Percentiles rank a stretch among this genome's conserved stretches.
phyloP scores from a whole-genome alignment of 768 basidiomycete species.

The Tylopilus felleus region DNA sequence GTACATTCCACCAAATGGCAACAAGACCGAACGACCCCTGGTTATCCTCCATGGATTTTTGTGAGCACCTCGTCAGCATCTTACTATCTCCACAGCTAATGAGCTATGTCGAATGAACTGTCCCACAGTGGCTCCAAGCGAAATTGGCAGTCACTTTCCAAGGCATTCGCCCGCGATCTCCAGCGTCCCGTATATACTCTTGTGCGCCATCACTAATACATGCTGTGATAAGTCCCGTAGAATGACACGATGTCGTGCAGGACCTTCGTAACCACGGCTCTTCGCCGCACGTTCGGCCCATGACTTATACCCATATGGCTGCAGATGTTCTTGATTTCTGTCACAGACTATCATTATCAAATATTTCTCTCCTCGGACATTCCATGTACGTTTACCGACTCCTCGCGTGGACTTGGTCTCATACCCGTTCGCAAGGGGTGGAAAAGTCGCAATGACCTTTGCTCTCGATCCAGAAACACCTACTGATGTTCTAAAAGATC shows the following conservation, averaged over 20 bases:
- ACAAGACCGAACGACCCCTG: slow-evolving; percentile 40
- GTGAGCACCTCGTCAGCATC: slow-evolving; percentile 34
- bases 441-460: slow-evolving; percentile 75
- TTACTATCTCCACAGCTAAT: background rate
- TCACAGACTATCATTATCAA: slow-evolving; percentile 44
- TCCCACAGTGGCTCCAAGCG: slow-evolving; percentile 73
- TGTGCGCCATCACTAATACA: slow-evolving; percentile 35
- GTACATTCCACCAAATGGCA: slow-evolving; percentile 26
- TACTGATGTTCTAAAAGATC: slow-evolving; percentile 42
- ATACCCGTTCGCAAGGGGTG: slow-evolving; percentile 57
- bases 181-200: slow-evolving; percentile 70
- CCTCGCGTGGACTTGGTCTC: background rate
- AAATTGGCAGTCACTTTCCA: slow-evolving; percentile 83
- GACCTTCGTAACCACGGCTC: slow-evolving; percentile 89
- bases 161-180: slow-evolving; percentile 65
- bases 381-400: slow-evolving; percentile 64
- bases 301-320: slow-evolving; percentile 80
- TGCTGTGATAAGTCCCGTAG: background rate
- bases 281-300: slow-evolving; percentile 71
- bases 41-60: slow-evolving; percentile 65
- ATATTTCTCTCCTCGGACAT: slow-evolving; percentile 80
- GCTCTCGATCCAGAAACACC: slow-evolving; percentile 49
- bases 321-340: slow-evolving; percentile 72
- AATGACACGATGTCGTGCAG: slow-evolving; percentile 33
- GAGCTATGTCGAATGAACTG: background rate